Conservation (phyloP, 2,329 filamentous ascomycete genomes). For the Trichophyton verrucosum region DNA sequence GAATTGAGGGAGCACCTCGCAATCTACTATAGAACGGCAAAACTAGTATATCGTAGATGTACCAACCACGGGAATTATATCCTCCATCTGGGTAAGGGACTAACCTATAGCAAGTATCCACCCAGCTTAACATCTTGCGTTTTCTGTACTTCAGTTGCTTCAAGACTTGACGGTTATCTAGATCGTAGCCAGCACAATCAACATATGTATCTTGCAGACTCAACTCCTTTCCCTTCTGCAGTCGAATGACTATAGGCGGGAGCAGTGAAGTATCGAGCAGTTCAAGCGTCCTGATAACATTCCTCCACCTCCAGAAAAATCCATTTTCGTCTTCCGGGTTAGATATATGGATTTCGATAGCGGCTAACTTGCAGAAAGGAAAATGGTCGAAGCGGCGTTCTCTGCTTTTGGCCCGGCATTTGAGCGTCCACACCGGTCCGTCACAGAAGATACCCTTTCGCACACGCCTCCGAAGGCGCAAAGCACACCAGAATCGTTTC, state of each 20-base stretch:
- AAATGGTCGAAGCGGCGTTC: background rate
- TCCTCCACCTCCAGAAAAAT: constrained; percentile 2
- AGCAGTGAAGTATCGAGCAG: background rate
- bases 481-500: background rate
- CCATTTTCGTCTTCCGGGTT: background rate
- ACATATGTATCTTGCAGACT: background rate
- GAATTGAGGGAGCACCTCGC: background rate
- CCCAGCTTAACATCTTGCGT: too few species aligned
- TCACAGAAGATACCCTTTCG: background rate
- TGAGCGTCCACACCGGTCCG: background rate
- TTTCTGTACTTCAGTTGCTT: background rate
- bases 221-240: background rate
- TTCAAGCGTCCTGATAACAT: background rate
- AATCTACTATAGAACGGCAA: background rate
- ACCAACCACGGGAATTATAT: background rate
- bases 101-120: background rate
- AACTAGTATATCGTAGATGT: background rate
- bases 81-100: background rate
- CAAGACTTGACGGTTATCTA: background rate
- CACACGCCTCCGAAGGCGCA: background rate
- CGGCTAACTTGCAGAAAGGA: background rate
- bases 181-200: background rate
- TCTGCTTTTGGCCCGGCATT: background rate
- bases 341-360: background rate
- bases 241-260: background rate